Evolutionary conservation across 441 rosid species (phyloP), one percentile per base, ranked within the genome.

Genomic region (Daphne laureola): DNA sequence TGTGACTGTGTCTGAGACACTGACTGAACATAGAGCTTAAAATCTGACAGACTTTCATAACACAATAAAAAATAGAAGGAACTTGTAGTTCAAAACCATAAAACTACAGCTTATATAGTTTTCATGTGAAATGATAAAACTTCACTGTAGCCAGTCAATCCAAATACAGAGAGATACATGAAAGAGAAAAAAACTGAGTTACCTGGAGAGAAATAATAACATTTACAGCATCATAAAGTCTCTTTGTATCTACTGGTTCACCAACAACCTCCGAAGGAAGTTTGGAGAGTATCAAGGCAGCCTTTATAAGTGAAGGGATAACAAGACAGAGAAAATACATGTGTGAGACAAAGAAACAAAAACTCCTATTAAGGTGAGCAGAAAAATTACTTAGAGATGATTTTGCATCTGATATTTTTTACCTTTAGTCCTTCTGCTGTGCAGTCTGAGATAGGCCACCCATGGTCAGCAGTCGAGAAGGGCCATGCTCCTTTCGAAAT

Each of bases 401-500:
- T 5, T 57, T 51, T 43, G 27, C 55, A 35, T 51, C 61, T 54
- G 51, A 49, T 42, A 46, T 47, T 35, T 60, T 63, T 71, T 83
- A 90, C 99, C 69, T 93, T 87, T 49, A 93, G 65, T 70, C 95
- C 97, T 72, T 93, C 97, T 55, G 95, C 84, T 3, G 97, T 85
- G 81, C 97, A 90, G 62, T 93, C 99, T n/a, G 96, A 87, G 63
- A 90, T 83, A 49, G 91, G 95, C 96, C 96, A 93, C 71, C 97
- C 96, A 4, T 93, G 97, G 78, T 90, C 99, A 31, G 75, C 87
- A 54, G 95, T 87, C 54, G 99, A 90, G 71, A 90, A 93, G 51
- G 97, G 87, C 97, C 99, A 90, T 56, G 93, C 99, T 53, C 97
- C 99, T 76, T 90, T 93, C 49, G 99, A 93, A 70, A 90, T 87